Evolutionary conservation across 495 filamentous ascomycete species (phyloP), one percentile per base, ranked within the genome.

Genomic region (Pyrenula massariospora): DNA sequence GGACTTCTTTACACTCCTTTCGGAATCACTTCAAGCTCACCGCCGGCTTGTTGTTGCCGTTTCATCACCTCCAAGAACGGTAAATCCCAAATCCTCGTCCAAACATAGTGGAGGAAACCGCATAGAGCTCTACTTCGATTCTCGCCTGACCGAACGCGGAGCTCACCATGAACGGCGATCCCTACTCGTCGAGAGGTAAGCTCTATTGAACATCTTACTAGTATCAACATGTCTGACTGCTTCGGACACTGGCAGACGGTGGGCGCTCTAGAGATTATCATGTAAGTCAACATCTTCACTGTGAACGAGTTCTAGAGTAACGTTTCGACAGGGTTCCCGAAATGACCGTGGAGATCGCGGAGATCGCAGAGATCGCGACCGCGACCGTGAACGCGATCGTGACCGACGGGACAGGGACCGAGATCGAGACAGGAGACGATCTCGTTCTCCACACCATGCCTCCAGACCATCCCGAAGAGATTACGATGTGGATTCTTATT

Each of bases 401-500:
- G 78, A 80, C 58, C 73, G 81, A 54, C 74, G 73, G 56, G 79
- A 80, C 60, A 69, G 80, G 54, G 73, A 73, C 25, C 68, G 76
- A 55, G 77, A 80, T 23, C 69, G 75, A 69, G 71, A 79, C 72
- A 77, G 87, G 59, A 79, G 87, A 69, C 81, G 88, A 22, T 91
- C 88, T 10, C 78, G 88, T 56, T 92, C 88, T 10, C 88, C 86
- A 53, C 83, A 87, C 57, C 78, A 82, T 63, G 75, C 77, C 60
- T 76, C 81, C 55, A 79, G 85, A 58, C 73, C 69, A 24, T 70
- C 76, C 54, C 77, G 80, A 58, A 77, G 81, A 53, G 84, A 88
- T 50, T 78, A 79, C 60, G 90, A 95, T 62, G 78, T 82, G 66
- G 91, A 96, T 65, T 82, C 87, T 10, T 96, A 96, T 72, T 92